A percentile compares a stretch with the other conserved stretches of the same genome.
Conservation (phyloP, 192 early-diverging fungal species). For the Coemansia sp. region DNA sequence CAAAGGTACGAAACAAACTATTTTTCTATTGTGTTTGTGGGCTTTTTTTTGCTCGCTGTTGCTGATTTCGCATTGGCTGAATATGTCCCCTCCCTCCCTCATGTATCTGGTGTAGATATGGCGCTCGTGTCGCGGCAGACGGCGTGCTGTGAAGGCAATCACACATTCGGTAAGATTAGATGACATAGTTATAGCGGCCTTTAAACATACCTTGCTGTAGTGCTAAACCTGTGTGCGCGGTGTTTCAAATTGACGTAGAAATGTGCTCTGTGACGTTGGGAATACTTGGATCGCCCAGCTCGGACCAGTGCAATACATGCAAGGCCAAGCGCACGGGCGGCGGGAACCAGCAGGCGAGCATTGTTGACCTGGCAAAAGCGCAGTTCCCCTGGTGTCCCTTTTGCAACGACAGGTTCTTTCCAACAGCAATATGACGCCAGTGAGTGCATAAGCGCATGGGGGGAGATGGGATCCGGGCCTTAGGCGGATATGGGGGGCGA, state of each 20-base stretch:
- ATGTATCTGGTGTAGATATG: slow-evolving; percentile 32
- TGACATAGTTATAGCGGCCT: background rate
- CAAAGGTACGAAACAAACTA: slow-evolving; percentile 21
- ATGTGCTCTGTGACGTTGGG: slow-evolving; percentile 43
- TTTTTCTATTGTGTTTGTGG: background rate
- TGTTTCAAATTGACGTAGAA: slow-evolving; percentile 25
- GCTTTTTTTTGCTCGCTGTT: background rate
- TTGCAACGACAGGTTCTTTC: slow-evolving; percentile 38
- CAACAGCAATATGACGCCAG: slow-evolving; percentile 20
- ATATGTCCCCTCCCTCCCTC: background rate
- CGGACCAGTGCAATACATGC: slow-evolving; percentile 43
- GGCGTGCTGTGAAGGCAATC: slow-evolving; percentile 32
- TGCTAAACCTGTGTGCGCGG: slow-evolving; percentile 6
- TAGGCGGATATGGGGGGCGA: slow-evolving; percentile 6
- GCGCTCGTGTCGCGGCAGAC: slow-evolving; percentile 30
- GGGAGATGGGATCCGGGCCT: background rate
- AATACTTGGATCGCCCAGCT: slow-evolving; percentile 28
- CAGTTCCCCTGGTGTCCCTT: slow-evolving; percentile 38
- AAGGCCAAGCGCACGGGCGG: slow-evolving; percentile 28
- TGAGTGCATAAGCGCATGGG: background rate
- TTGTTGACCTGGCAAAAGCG: slow-evolving; percentile 11
- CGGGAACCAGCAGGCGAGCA: background rate
- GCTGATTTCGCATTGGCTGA: background rate
- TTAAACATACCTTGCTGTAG: background rate
- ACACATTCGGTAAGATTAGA: slow-evolving; percentile 32